These are phyloP conservation scores for Pestalotiopsis fici DNA, from an alignment of 2,329 filamentous ascomycete species.

Conservation along the genomic window DNA sequence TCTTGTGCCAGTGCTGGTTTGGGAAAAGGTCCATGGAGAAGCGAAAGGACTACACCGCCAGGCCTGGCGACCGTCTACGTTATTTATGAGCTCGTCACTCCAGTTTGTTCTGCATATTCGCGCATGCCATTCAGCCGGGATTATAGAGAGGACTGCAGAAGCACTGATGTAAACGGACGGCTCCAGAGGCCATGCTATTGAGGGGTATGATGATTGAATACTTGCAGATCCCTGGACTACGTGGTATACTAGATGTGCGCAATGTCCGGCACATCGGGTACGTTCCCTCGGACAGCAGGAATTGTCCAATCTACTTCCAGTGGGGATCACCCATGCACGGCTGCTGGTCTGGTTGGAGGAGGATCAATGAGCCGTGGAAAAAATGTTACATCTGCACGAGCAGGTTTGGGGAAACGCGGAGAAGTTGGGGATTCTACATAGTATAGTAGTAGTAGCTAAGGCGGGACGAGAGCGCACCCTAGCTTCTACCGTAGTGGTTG, in stretches of 20 bases:
- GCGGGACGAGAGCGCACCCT: not conserved
- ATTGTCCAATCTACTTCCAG: not conserved
- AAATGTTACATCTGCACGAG: not conserved
- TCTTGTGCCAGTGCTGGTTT: not conserved
- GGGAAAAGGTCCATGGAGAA: not conserved
- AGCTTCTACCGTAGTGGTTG: no score
- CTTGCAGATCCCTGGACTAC: not conserved
- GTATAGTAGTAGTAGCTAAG: no score
- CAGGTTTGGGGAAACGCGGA: constrained; percentile 1
- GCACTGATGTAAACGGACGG: not conserved
- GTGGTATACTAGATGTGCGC: not conserved
- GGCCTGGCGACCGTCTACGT: no score
- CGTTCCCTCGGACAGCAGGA: not conserved
- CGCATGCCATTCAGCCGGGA: not conserved
- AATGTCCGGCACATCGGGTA: not conserved
- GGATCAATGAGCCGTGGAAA: constrained; percentile 5
- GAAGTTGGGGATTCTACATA: constrained; percentile 5
- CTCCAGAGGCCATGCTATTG: not conserved
- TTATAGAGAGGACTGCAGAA: not conserved
- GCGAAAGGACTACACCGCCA: not conserved
- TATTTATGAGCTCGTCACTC: not conserved
- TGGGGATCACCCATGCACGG: not conserved
- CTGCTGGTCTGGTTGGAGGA: constrained; percentile 5
- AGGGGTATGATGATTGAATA: not conserved
- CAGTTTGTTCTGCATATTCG: not conserved